Evolutionary conservation across 2,329 filamentous ascomycete species (phyloP), one percentile per base, ranked within the genome.

Genomic region (Akanthomyces dipterigenus): DNA sequence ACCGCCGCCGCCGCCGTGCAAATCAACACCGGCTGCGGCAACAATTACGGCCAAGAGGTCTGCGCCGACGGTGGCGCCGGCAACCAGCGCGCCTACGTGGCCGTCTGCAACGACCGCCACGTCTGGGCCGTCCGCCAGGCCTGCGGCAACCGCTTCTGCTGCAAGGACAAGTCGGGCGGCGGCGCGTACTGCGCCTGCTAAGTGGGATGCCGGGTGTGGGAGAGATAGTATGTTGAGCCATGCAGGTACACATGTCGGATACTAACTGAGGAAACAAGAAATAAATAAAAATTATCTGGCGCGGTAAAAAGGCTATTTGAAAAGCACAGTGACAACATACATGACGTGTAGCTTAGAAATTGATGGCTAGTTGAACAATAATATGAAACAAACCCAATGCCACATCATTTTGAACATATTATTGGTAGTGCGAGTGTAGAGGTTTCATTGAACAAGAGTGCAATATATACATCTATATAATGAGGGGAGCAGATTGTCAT

Each of bases 81-180:
- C 38, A 28, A 60, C 40, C 57, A 60, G 49, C 12, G 28, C 38
- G 48, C 40, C 1, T 50, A 24, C 28, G 57, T 60, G 8, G 57
- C 38, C 48, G 57, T 60, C 57, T 60, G 57, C 40, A 60, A 60
- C 57, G 57, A 60, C 49, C 11, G 46, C 48, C 57, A 60, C 48
- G 28, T 40, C 40, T 60, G 57, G 57, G 57, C 57, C 24, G 28
- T 53, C 14, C 57, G 57, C 20, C 57, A 60, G 38, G 28, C 38
- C 48, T 60, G 57, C 48, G 57, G 49, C 22, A 0, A n/a, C 28
- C 57, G 57, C 49, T 60, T 60, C 57, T 60, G 57, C 57, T 60
- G 57, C 57, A 38, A 53, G 48, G 36, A 60, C 14, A 60, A 54
- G 49, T 2, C 4, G 1, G 49, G 40, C 36, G 57, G 57, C 28